Base-by-base conservation (phyloP, 139 green algal genomes). In the Chlamydomonas sp. region DNA sequence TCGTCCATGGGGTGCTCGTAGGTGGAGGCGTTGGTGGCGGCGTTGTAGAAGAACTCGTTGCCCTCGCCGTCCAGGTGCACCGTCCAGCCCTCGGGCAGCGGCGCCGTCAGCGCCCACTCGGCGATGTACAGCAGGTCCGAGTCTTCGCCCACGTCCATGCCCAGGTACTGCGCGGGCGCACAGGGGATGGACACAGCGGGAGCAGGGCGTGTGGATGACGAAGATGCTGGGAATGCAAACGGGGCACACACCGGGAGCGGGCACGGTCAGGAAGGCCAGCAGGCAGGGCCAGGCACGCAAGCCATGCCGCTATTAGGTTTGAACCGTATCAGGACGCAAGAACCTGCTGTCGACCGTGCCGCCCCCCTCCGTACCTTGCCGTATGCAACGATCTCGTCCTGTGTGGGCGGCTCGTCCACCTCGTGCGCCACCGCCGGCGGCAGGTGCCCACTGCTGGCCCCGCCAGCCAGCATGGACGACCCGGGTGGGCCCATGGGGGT, bases 1-100 rank as follows among this genome's bases (percentile, higher is more conserved):
- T 95, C 91, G 76, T 97, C 95, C 89, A 96, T 92, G 5, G 95
- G 95, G 89, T 97, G 95, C 91, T 97, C 93, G 85, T 97, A 97
- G 49, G 89, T 92, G 63, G 88, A 92, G 20, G 87, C 80, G 63
- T 89, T 90, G 58, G 92, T 96, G 68, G 90, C 77, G 16, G 89
- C 67, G 86, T 96, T 95, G 88, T 94, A 94, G 91, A 94, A 95
- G 79, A 93, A 95, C 87, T 96, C 94, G 80, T 94, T 93, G 62
- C 92, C 92, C 59, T 89, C 71, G 49, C 86, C 88, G 78, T 95
- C 93, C 49, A 90, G 58, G 86, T 95, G 91, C 80, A 94, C 93
- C 14, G 93, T 95, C 95, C 95, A 97, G 66, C 91, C 93, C 12
- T 94, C 91, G 60, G 95, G 95, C 72, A 96, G 80, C 31, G 94